Evolutionary conservation across 306 rosid species (phyloP).

Genomic region (Fragaria ananassa): DNA sequence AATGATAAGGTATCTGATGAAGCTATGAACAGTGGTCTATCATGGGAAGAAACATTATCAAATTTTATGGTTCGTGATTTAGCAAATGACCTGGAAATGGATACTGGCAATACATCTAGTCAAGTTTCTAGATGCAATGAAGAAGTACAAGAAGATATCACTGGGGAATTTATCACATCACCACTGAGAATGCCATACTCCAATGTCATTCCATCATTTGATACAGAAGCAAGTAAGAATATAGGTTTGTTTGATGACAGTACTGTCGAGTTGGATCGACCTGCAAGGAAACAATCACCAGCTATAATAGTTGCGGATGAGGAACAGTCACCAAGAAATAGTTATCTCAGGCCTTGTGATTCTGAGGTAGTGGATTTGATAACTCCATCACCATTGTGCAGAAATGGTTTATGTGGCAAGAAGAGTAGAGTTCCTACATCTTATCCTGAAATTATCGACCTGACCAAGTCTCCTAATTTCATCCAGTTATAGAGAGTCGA

Average conservation of each 20-base stretch:
- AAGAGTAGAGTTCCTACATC: slow-evolving; percentile 50
- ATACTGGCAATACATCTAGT: neutral
- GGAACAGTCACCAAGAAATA: slow-evolving; percentile 18
- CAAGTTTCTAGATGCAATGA: slow-evolving; percentile 25
- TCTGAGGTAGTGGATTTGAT: slow-evolving; percentile 72
- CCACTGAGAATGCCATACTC: slow-evolving; percentile 19
- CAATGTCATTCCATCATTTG: neutral
- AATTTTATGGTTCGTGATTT: slow-evolving; percentile 24
- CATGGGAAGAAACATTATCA: slow-evolving; percentile 24
- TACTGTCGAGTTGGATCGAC: slow-evolving; percentile 24
- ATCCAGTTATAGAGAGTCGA: slow-evolving; percentile 43
- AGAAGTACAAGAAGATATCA: slow-evolving; percentile 31
- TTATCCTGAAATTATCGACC: slow-evolving; percentile 54
- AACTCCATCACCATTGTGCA: slow-evolving; percentile 71
- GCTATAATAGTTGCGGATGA: slow-evolving; percentile 11
- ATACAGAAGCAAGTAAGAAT: slow-evolving; percentile 32
- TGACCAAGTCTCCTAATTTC: slow-evolving; percentile 70
- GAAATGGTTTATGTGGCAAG: slow-evolving; percentile 39
- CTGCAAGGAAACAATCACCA: slow-evolving; percentile 24
- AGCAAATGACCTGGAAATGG: slow-evolving; percentile 12
- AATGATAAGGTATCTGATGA: slow-evolving; percentile 32
- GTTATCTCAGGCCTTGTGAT: slow-evolving; percentile 28
- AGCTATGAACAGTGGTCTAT: slow-evolving; percentile 15
- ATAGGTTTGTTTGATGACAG: slow-evolving; percentile 3
- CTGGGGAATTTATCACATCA: slow-evolving; percentile 18